These are phyloP conservation scores for Hypoxylon sp. DNA, from an alignment of 2,329 filamentous ascomycete genomes.

Conservation along the genomic window DNA sequence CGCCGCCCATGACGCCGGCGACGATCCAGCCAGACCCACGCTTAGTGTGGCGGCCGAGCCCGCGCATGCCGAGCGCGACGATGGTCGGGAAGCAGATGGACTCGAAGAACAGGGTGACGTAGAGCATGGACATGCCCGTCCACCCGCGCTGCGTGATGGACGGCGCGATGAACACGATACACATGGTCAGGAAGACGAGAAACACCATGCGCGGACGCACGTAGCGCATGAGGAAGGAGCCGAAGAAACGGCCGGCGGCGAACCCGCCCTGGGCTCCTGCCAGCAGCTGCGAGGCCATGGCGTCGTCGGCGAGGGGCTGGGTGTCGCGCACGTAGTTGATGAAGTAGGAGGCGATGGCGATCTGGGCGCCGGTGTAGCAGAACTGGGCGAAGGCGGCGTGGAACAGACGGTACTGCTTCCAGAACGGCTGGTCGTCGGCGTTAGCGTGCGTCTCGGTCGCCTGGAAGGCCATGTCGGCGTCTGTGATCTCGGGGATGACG, in stretches of 20 bases:
- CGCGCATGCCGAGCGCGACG: conserved; percentile 81
- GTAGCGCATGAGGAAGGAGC: conserved; percentile 76
- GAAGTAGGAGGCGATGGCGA: conserved; percentile 76
- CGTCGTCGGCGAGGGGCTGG: conserved; percentile 64
- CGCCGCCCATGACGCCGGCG: conserved; percentile 79
- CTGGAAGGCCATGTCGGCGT: conserved; percentile 75
- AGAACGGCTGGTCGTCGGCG: conserved; percentile 73
- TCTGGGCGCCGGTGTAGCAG: conserved; percentile 82
- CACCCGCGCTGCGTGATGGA: conserved; percentile 64
- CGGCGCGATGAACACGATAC: conserved; percentile 73
- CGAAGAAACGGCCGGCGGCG: conserved; percentile 79
- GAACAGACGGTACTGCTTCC: conserved; percentile 81
- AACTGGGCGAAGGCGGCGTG: conserved; percentile 83
- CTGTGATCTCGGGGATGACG: conserved; percentile 80
- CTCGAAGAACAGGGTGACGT: conserved; percentile 82
- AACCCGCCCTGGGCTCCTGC: conserved; percentile 82
- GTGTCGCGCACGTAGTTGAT: conserved; percentile 81
- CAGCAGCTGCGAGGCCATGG: conserved; percentile 75
- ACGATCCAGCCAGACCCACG: conserved; percentile 81
- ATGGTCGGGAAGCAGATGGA: conserved; percentile 87
- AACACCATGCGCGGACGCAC: conserved; percentile 78
- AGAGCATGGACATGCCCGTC: conserved; percentile 73
- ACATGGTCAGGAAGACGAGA: conserved; percentile 73
- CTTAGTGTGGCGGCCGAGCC: conserved; percentile 82
- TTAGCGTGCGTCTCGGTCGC: conserved; percentile 67